Evolutionary conservation across 257 asterid genomes (phyloP).

Genomic region (Phtheirospermum japonicum): DNA sequence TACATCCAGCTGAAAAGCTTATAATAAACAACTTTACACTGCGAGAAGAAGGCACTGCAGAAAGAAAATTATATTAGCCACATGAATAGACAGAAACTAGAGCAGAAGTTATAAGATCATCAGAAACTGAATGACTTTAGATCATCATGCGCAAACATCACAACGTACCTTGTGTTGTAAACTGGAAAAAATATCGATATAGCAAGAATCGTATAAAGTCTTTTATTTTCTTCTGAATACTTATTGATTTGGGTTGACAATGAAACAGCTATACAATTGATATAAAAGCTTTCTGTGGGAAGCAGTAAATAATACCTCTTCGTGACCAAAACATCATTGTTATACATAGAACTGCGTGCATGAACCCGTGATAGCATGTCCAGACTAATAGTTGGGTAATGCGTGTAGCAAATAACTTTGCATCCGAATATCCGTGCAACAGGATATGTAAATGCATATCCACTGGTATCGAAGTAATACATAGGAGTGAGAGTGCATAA

Average conservation of each 20-base stretch:
- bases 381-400: conserved; percentile 94
- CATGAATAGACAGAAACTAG: conserved; percentile 12
- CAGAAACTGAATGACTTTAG: conserved; percentile 8
- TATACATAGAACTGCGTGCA: conserved; percentile 74
- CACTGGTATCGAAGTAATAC: conserved; percentile 92
- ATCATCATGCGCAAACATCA: neutral
- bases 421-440: conserved; percentile 89
- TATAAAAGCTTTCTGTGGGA: conserved; percentile 4
- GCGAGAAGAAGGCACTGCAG: conserved; percentile 64
- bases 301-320: conserved; percentile 47
- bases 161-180: neutral
- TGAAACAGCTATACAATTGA: too few species aligned
- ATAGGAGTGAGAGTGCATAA: conserved; percentile 62
- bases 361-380: conserved; percentile 93
- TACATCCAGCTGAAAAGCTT: conserved; percentile 82
- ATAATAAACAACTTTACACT: conserved; percentile 70
- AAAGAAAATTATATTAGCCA: conserved; percentile 32
- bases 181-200: too few species aligned
- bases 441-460: conserved; percentile 96
- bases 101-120: conserved; percentile 12
- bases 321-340: conserved; percentile 73
- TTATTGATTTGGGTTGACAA: neutral
- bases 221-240: neutral
- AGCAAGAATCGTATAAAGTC: too few species aligned
- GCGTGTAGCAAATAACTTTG: conserved; percentile 79